A percentile compares a stretch with the other conserved stretches of the same genome.
Evolutionary conservation across 2,329 filamentous ascomycete genomes (phyloP).

Genomic region (Arthrobotrys sphaeroides): DNA sequence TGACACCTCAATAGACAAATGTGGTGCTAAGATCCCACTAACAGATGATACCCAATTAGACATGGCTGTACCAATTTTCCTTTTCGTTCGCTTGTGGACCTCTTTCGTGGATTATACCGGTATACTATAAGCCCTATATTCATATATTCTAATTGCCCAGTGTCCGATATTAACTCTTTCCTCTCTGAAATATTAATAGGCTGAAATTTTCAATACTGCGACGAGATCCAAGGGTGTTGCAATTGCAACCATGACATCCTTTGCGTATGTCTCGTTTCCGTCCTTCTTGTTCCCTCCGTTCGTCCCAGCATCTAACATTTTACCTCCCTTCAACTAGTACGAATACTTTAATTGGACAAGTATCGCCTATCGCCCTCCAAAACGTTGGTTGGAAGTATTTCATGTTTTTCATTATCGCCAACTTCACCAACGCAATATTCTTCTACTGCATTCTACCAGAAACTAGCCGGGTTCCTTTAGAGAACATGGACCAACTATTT

Average conservation of each 20-base stretch:
- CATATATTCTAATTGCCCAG: neutral
- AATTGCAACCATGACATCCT: conserved; percentile 76
- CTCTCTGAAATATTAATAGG: too few relatives aligned
- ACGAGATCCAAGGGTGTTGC: conserved; percentile 79
- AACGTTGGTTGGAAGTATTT: conserved; percentile 65
- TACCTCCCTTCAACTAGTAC: conserved; percentile 12
- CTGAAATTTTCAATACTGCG: conserved; percentile 80
- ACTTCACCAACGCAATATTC: conserved; percentile 74
- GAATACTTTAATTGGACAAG: conserved; percentile 75
- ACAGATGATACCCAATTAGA: conserved; percentile 59
- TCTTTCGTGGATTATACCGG: conserved; percentile 68
- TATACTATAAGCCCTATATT: conserved; percentile 30
- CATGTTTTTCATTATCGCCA: conserved; percentile 72
- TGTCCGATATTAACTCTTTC: too few relatives aligned
- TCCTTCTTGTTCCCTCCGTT: neutral
- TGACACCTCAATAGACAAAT: conserved; percentile 59
- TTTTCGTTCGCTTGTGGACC: conserved; percentile 78
- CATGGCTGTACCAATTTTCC: conserved; percentile 82
- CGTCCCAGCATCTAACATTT: neutral
- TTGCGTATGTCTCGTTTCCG: conserved; percentile 63
- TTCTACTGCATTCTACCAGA: conserved; percentile 75
- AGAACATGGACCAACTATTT: conserved; percentile 75
- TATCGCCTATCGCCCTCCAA: conserved; percentile 69
- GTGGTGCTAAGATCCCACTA: neutral
- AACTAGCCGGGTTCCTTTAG: conserved; percentile 71